These are phyloP conservation scores for Diaporthe sp. DNA, from an alignment of 2,329 filamentous ascomycete species.

Conservation along the genomic window DNA sequence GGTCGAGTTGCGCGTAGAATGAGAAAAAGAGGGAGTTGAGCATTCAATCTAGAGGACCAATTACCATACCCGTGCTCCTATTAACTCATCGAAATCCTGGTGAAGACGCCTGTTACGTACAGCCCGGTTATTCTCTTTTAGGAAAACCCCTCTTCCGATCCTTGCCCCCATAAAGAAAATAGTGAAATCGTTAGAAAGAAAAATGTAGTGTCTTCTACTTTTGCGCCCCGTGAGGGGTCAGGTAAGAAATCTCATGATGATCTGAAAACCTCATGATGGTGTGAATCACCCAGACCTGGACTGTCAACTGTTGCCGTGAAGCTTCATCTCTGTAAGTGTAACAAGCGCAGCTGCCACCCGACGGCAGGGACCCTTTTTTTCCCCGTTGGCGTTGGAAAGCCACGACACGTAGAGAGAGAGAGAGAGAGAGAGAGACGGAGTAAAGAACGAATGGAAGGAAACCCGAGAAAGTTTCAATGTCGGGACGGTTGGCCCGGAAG, in stretches of 20 bases:
- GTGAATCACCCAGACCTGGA: slow-evolving; percentile 16
- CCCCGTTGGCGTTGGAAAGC: not conserved
- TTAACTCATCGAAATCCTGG: not conserved
- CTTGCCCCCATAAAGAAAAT: slow-evolving; percentile 10
- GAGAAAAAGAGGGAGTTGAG: not conserved
- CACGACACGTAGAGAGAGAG: not conserved
- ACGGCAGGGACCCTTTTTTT: slow-evolving; percentile 23
- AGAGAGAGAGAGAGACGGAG: not conserved
- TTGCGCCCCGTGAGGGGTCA: slow-evolving; percentile 31
- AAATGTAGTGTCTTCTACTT: slow-evolving; percentile 31
- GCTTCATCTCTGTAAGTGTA: slow-evolving; percentile 34
- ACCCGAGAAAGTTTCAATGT: not conserved
- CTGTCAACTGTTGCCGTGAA: slow-evolving; percentile 33
- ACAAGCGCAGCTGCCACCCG: slow-evolving; percentile 32
- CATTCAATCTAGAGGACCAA: slow-evolving; percentile 30
- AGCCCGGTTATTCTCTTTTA: slow-evolving; percentile 21
- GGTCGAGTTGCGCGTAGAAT: not conserved
- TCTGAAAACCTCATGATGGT: slow-evolving; percentile 17
- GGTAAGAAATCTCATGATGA: slow-evolving; percentile 20
- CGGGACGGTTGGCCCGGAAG: not conserved
- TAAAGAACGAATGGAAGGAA: not conserved
- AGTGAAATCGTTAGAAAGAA: slow-evolving; percentile 27
- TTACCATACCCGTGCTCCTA: slow-evolving; percentile 19
- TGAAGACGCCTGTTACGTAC: slow-evolving; percentile 19
- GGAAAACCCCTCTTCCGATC: not conserved